A percentile compares a stretch with the other conserved stretches of the same genome.
Evolutionary conservation across 163 green algal species (phyloP).

Genomic region (Picocystis sp.): DNA sequence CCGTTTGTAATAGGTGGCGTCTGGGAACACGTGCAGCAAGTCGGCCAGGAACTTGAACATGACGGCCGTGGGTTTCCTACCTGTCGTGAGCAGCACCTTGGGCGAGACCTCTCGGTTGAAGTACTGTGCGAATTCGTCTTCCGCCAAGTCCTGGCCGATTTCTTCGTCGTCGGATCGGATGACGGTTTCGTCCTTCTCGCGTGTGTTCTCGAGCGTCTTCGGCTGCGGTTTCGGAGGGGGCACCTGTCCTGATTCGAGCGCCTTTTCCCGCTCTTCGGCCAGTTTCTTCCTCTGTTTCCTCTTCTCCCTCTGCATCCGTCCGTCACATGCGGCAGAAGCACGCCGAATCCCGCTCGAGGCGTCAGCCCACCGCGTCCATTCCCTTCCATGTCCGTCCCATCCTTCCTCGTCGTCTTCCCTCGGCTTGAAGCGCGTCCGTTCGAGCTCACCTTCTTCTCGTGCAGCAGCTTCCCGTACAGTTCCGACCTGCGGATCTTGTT

Average conservation of each 20-base stretch:
- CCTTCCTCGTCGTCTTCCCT: too few relatives aligned
- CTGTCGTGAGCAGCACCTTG: slow-evolving; percentile 79
- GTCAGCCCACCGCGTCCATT: neutral
- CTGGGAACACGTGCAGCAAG: slow-evolving; percentile 69
- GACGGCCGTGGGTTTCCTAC: slow-evolving; percentile 51
- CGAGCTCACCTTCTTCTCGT: slow-evolving; percentile 38
- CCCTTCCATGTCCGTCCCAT: too few relatives aligned
- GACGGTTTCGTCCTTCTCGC: slow-evolving; percentile 65
- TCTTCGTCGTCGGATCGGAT: slow-evolving; percentile 55
- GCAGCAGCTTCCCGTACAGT: slow-evolving; percentile 61
- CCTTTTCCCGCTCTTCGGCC: slow-evolving; percentile 21
- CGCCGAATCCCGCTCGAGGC: neutral
- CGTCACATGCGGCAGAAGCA: neutral
- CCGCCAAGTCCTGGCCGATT: slow-evolving; percentile 53
- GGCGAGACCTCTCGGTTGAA: slow-evolving; percentile 1
- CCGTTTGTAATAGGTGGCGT: slow-evolving; percentile 80
- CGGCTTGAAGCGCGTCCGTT: too few relatives aligned
- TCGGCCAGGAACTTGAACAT: slow-evolving; percentile 84
- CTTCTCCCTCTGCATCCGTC: slow-evolving; percentile 41
- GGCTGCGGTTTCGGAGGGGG: slow-evolving; percentile 41
- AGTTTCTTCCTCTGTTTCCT: slow-evolving; percentile 40
- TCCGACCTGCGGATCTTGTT: slow-evolving; percentile 67
- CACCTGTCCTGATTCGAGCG: slow-evolving; percentile 42
- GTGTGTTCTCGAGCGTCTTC: slow-evolving; percentile 79
- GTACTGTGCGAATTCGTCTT: slow-evolving; percentile 74